Percentiles rank a stretch among this genome's conserved stretches.
Evolutionary conservation across 2,329 filamentous ascomycete genomes (phyloP).

Genomic region (Tolypocladium pustulatum): DNA sequence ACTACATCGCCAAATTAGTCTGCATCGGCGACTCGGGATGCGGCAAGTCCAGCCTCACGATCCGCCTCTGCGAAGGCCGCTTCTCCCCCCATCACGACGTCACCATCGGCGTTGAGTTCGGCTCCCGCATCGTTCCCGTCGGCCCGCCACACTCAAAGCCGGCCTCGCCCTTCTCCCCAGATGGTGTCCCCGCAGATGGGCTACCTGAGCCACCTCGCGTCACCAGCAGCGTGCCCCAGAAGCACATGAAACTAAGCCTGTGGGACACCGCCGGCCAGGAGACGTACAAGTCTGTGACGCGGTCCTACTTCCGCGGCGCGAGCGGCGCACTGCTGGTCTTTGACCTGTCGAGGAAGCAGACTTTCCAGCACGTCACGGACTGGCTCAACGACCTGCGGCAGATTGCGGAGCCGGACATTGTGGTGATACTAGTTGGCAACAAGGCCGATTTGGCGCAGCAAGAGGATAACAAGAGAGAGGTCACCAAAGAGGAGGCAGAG

Average conservation of each 20-base stretch:
- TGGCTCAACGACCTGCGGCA: slow-evolving; percentile 92
- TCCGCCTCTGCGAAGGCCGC: slow-evolving; percentile 91
- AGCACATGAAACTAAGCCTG: slow-evolving; percentile 84
- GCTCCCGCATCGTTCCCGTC: slow-evolving; percentile 83
- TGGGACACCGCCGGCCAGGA: slow-evolving; percentile 98
- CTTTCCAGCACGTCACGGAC: slow-evolving; percentile 78
- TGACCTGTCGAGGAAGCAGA: slow-evolving; percentile 77
- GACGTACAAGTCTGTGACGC: slow-evolving; percentile 92
- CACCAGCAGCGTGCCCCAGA: slow-evolving; percentile 35
- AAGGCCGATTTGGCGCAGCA: slow-evolving; percentile 69
- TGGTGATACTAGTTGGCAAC: slow-evolving; percentile 91
- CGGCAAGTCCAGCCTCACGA: slow-evolving; percentile 88
- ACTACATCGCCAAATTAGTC: slow-evolving; percentile 98
- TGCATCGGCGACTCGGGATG: slow-evolving; percentile 95
- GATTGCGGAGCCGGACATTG: slow-evolving; percentile 91
- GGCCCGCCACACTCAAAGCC: slow-evolving; percentile 62
- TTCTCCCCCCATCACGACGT: slow-evolving; percentile 94
- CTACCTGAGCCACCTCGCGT: slow-evolving; percentile 43
- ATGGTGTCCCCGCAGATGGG: slow-evolving; percentile 21
- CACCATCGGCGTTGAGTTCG: slow-evolving; percentile 94
- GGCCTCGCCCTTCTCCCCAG: slow-evolving; percentile 15
- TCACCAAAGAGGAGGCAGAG: slow-evolving; percentile 73
- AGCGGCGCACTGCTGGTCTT: slow-evolving; percentile 74
- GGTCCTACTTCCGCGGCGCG: slow-evolving; percentile 82
- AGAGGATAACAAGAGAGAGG: slow-evolving; percentile 59